phyloP scores from a whole-genome alignment of 805 yeast genomes.

The Candida railenensis region DNA sequence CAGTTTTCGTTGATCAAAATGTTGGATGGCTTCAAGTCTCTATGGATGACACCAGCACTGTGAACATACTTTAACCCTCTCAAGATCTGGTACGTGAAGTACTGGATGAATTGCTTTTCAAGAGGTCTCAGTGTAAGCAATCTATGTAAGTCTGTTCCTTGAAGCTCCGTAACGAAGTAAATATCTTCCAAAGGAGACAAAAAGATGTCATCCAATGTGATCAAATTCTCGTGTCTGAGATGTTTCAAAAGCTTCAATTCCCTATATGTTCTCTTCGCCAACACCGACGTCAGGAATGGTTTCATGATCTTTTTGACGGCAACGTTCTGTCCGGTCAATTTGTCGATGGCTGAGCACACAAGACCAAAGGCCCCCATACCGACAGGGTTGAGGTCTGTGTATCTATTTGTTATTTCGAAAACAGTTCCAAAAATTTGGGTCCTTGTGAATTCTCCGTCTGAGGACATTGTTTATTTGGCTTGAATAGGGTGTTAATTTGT shows the following conservation, averaged over 20 bases:
- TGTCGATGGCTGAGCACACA: conserved; percentile 94
- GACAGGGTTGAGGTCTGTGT: conserved; percentile 91
- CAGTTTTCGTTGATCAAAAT: conserved; percentile 86
- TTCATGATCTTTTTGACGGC: conserved; percentile 98
- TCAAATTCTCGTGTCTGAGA: conserved; percentile 90
- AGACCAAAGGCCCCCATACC: conserved; percentile 99
- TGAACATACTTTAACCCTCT: conserved; percentile 89
- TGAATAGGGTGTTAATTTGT: background rate
- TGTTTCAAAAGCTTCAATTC: conserved; percentile 93
- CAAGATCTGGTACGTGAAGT: conserved; percentile 90
- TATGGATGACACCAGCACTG: conserved; percentile 88
- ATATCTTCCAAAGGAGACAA: conserved; percentile 94
- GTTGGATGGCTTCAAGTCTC: conserved; percentile 85
- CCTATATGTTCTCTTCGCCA: conserved; percentile 95
- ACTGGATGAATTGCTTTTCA: conserved; percentile 95
- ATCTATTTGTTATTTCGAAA: conserved; percentile 87
- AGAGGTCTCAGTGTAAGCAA: conserved; percentile 88
- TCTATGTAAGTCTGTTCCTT: conserved; percentile 95
- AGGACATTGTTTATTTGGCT: conserved; percentile 25
- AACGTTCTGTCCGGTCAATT: conserved; percentile 84
- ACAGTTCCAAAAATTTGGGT: conserved; percentile 95
- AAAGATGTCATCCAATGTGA: conserved; percentile 89
- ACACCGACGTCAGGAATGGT: conserved; percentile 91
- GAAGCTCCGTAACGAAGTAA: conserved; percentile 92
- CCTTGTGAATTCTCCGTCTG: conserved; percentile 54